These are phyloP conservation scores for Calonectria ilicicola DNA, from an alignment of 2,329 filamentous ascomycete species.

Conservation along the genomic window DNA sequence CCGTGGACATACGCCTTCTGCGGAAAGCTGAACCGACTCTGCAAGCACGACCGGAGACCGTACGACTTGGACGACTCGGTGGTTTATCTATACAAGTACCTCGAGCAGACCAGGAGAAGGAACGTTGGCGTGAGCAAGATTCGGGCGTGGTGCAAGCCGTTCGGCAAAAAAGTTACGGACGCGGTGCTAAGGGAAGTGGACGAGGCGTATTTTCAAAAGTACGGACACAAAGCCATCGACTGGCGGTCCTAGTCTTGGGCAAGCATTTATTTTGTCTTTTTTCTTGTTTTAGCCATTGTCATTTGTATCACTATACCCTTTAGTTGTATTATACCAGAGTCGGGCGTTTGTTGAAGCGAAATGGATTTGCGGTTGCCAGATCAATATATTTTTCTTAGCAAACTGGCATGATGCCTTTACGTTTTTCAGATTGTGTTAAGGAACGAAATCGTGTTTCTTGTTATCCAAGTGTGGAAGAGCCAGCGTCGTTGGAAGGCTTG, in stretches of 20 bases:
- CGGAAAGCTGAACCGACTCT: not conserved
- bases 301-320: not conserved
- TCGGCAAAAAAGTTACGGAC: not conserved
- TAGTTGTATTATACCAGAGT: not conserved
- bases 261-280: not conserved
- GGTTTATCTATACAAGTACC: not conserved
- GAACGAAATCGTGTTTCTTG: slow-evolving; percentile 22
- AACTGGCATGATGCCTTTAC: slow-evolving; percentile 20
- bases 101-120: not conserved
- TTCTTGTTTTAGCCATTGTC: not conserved
- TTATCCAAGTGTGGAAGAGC: slow-evolving; percentile 31
- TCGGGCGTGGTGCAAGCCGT: not conserved
- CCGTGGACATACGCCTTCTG: not conserved
- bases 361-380: slow-evolving; percentile 31
- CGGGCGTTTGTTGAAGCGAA: slow-evolving; percentile 6
- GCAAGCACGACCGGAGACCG: not conserved
- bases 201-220: not conserved
- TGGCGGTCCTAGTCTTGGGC: not conserved
- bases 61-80: not conserved
- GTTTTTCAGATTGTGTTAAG: slow-evolving; percentile 10
- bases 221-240: not conserved
- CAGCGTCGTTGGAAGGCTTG: slow-evolving; percentile 16
- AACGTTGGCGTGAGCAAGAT: not conserved
- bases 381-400: slow-evolving; percentile 29
- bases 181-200: not conserved